Base-by-base conservation (phyloP, 306 rosid genomes). In the Coriaria nepalensis region DNA sequence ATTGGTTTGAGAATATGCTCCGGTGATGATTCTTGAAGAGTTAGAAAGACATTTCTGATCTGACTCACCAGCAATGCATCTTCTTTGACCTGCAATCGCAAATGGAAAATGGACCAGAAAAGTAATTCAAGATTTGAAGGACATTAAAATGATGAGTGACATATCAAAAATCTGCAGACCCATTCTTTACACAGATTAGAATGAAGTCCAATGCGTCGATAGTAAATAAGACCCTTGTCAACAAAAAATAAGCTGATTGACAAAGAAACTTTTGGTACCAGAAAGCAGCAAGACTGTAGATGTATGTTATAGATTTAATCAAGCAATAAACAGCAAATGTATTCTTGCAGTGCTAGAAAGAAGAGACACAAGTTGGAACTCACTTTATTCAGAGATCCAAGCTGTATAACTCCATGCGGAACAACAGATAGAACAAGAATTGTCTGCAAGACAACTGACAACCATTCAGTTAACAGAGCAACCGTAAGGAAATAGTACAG, bases 391-490 rank as follows among this genome's bases (percentile, higher is more conserved):
- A 73, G 63, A 52, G 96, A 85, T 10, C 98, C 98, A 54, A 92
- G 94, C 69, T 85, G 98, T 63, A 92, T 69, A 76, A 92, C 88
- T 35, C 98, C 96, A 51, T 73, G 94, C 6, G 98, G 93, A 62
- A 56, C 75, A 50, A 90, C 87, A 54, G 98, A 73, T 55, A 73
- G 75, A 50, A 82, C 79, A 42, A 68, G 81, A 56, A 92, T 70
- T 43, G 98, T 92, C 96, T 92, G 48, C 71, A 74, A 33, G 60
- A 43, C 45, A 71, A 61, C 65, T 47, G 10, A 66, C 7, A 37
- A 42, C 45, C 9, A 55, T 58, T 61, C 10, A 35, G 48, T 65
- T 49, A 50, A 6, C 15, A 46, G 32, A 10, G 11, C 0, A 12
- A 9, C 10, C 43, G n/a, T n/a, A n/a, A 45, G 3, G 29, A 20